These are phyloP conservation scores for Aphanomyces euteiches DNA, from an alignment of 352 stramenopile species.

Conservation along the genomic window DNA sequence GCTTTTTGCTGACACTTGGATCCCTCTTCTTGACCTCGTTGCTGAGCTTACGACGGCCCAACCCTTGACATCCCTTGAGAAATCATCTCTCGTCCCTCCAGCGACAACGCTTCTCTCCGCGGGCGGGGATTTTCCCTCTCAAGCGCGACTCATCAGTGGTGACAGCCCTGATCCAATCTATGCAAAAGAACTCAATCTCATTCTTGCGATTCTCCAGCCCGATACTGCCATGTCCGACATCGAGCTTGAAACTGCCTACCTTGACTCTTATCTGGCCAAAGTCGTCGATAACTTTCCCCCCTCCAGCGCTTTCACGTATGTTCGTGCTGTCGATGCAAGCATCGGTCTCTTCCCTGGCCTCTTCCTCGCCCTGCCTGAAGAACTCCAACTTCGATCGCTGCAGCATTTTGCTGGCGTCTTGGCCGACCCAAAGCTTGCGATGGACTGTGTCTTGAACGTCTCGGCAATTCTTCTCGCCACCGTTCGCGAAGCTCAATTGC, in stretches of 20 bases:
- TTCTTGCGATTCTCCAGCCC: slow-evolving; percentile 58
- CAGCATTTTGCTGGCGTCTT: slow-evolving; percentile 71
- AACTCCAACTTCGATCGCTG: slow-evolving; percentile 75
- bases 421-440: slow-evolving; percentile 42
- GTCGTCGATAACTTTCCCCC: slow-evolving; percentile 29
- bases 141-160: slow-evolving; percentile 51
- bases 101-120: slow-evolving; percentile 61
- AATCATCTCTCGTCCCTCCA: slow-evolving; percentile 52
- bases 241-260: slow-evolving; percentile 79
- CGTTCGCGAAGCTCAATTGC: slow-evolving; percentile 48
- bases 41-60: slow-evolving; percentile 75
- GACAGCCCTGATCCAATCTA: slow-evolving; percentile 65
- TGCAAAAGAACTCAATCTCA: slow-evolving; percentile 71
- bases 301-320: slow-evolving; percentile 70
- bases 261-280: slow-evolving; percentile 52
- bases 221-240: slow-evolving; percentile 77
- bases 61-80: slow-evolving; percentile 62
- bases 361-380: slow-evolving; percentile 76
- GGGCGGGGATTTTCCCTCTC: slow-evolving; percentile 51
- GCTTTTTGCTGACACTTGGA: slow-evolving; percentile 80
- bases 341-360: slow-evolving; percentile 71
- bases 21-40: slow-evolving; percentile 70
- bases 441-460: slow-evolving; percentile 73
- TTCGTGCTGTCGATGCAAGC: slow-evolving; percentile 72
- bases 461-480: slow-evolving; percentile 69